Evolutionary conservation across 1,284 basidiomycete genomes (phyloP).

Genomic region (Boletus mariae): DNA sequence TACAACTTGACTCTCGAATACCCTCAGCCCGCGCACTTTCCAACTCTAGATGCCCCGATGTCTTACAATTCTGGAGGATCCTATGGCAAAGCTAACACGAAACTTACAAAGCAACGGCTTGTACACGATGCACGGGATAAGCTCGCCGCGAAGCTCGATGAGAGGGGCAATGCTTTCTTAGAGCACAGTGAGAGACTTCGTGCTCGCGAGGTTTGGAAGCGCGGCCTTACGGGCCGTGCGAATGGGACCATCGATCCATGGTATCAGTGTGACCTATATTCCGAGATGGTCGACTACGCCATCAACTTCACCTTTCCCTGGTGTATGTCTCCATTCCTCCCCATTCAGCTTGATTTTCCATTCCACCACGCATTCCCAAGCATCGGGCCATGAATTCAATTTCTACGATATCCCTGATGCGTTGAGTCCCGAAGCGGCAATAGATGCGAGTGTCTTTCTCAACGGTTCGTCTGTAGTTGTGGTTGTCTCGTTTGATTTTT

Average conservation of each 20-base stretch:
- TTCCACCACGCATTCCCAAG: conserved; percentile 24
- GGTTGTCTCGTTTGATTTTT: background rate
- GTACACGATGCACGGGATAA: conserved; percentile 14
- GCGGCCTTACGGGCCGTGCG: conserved; percentile 41
- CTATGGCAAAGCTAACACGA: background rate
- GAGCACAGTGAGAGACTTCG: conserved; percentile 8
- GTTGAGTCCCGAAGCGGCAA: conserved; percentile 41
- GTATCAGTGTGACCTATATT: conserved; percentile 53
- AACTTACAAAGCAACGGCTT: conserved; percentile 11
- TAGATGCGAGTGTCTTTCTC: conserved; percentile 50
- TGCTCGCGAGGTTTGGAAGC: conserved; percentile 38
- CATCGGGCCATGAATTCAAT: conserved; percentile 37
- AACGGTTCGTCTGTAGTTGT: conserved; percentile 44
- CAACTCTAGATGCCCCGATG: conserved; percentile 36
- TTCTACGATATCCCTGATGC: conserved; percentile 54
- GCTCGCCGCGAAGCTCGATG: background rate
- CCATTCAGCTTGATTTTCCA: background rate
- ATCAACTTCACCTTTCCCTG: conserved; percentile 62
- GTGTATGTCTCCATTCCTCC: conserved; percentile 42
- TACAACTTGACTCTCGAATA: conserved; percentile 71
- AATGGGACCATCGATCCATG: conserved; percentile 55
- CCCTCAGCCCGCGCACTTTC: conserved; percentile 56
- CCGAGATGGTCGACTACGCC: conserved; percentile 55
- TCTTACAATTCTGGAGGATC: conserved; percentile 18
- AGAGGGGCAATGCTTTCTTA: background rate